Percentiles rank a stretch among this genome's conserved stretches.
Evolutionary conservation across 148 eudicot genomes (phyloP).

Genomic region (Gaultheria prostrata): DNA sequence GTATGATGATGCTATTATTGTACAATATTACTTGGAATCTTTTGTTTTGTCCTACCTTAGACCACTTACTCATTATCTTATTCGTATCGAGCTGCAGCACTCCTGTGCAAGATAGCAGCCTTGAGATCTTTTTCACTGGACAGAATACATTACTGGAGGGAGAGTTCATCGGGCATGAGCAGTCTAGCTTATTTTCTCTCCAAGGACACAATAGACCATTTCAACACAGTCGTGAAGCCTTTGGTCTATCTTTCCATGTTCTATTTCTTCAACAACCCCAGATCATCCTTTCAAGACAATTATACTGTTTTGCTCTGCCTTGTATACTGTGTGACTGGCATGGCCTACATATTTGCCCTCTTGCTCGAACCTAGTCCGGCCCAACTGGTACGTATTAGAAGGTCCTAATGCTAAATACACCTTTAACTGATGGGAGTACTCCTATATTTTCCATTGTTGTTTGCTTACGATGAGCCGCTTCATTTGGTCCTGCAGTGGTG

Average conservation of each 20-base stretch:
- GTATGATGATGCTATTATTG: neutral
- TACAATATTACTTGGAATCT: neutral
- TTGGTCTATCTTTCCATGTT: conserved; percentile 90
- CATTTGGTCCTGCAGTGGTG: conserved; percentile 59
- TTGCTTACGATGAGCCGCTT: conserved; percentile 6
- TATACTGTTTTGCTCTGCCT: conserved; percentile 72
- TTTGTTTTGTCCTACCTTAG: neutral
- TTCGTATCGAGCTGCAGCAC: conserved; percentile 53
- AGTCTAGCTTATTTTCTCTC: conserved; percentile 80
- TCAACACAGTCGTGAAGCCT: conserved; percentile 74
- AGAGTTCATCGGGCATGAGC: conserved; percentile 84
- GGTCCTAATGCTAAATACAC: conserved; percentile 4
- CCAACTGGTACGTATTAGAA: conserved; percentile 57
- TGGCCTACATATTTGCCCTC: conserved; percentile 83
- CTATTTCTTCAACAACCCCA: conserved; percentile 85
- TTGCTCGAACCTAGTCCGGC: conserved; percentile 73
- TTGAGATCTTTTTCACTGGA: conserved; percentile 84
- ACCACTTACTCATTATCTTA: neutral
- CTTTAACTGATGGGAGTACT: neutral
- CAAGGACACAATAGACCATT: conserved; percentile 82
- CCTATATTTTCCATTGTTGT: neutral
- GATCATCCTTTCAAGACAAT: conserved; percentile 74
- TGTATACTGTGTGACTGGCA: conserved; percentile 94
- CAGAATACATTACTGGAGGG: conserved; percentile 84
- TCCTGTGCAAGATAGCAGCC: conserved; percentile 75